Evolutionary conservation across 345 rosid genomes (phyloP), one percentile per base, ranked within the genome.

Genomic region (Linum trigynum): DNA sequence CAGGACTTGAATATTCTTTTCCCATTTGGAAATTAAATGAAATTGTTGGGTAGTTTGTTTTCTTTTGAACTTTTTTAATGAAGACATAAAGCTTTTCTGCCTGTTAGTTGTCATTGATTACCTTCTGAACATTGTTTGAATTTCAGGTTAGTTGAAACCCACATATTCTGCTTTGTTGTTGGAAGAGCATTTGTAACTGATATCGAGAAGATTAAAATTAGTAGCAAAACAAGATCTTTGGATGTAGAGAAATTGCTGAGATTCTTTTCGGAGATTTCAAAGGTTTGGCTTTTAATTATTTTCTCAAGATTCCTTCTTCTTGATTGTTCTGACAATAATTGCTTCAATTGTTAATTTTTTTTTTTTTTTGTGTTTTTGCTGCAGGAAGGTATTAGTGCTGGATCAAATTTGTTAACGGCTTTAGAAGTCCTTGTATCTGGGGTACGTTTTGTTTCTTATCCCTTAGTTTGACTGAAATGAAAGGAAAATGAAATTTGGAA

Each of bases 171-270:
- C 57, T 95, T 95, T 79, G 99, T 91, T 70, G 89, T 95, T 75
- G 99, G 99, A 83, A 81, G 99, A 86, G 99, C 97, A 58, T 95
- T 91, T 86, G 99, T 91, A 67, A 87, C 99, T 40, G 99, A 95
- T 78, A 80, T 91, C 65, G 99, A 86, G 73, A 95, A 95, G 84
- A 83, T 95, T 81, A 95, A 95, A 80, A 86, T 95, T 69, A 77
- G 96, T 82, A 86, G 89, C 87, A 91, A 91, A 86, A 79, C 83
- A 67, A 86, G 91, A 81, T 81, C 95, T 69, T 67, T 95, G 90
- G 86, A 85, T 82, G 82, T 81, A 76, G 77, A 63, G 55, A 82
- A 80, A 76, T 79, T 88, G 69, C 70, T 91, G 67, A 75, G 64
- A 72, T 95, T 82, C 76, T 91, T 95, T 80, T 83, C 96, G n/a